phyloP scores from a whole-genome alignment of 768 basidiomycete genomes.

The Hericium coralloides region DNA sequence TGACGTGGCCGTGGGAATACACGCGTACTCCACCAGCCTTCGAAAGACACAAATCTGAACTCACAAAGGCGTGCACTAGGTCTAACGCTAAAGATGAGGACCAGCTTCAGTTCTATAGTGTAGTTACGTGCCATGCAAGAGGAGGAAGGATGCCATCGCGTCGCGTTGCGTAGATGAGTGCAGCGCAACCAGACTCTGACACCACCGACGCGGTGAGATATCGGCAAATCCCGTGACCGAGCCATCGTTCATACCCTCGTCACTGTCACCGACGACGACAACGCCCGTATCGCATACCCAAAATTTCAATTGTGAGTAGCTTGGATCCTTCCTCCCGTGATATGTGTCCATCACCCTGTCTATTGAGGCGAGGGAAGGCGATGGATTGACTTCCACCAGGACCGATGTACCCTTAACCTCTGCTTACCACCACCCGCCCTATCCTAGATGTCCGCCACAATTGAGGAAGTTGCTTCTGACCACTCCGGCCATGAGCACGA shows the following conservation, averaged over 20 bases:
- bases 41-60: too few relatives aligned
- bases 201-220: background rate
- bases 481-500: slow-evolving; percentile 65
- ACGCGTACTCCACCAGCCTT: too few relatives aligned
- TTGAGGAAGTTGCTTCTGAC: slow-evolving; percentile 79
- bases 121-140: too few relatives aligned
- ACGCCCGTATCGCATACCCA: slow-evolving; percentile 5
- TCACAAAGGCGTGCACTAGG: too few relatives aligned
- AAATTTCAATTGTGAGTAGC: background rate
- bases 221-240: slow-evolving; percentile 18
- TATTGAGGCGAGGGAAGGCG: background rate
- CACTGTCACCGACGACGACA: slow-evolving; percentile 27
- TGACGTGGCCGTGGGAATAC: too few relatives aligned
- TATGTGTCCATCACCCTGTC: too few relatives aligned
- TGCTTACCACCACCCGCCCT: slow-evolving; percentile 21
- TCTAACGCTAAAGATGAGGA: too few relatives aligned
- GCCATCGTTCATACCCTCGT: slow-evolving; percentile 9
- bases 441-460: slow-evolving; percentile 65
- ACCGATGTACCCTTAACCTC: background rate
- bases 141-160: too few relatives aligned
- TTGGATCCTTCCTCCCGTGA: background rate
- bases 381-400: slow-evolving; percentile 24
- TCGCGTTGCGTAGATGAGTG: too few relatives aligned
- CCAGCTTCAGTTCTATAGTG: too few relatives aligned
- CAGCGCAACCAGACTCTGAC: background rate